Base-by-base conservation (phyloP, 164 flowering plant species). In the Chimonanthus salicifolius region DNA sequence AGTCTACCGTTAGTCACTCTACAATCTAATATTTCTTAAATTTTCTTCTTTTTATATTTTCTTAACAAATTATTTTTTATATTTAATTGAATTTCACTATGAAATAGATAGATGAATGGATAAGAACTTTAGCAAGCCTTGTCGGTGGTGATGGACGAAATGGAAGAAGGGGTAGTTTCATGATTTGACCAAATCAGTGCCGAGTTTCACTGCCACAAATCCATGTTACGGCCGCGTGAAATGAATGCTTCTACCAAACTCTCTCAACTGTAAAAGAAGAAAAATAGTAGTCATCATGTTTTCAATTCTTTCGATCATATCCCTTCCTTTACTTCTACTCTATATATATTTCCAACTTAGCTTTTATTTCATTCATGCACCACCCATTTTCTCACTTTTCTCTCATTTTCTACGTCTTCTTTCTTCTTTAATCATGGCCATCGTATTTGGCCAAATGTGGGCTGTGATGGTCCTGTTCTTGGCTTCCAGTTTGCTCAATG, bases 201-300 rank as follows among this genome's bases (percentile, higher is more conserved):
- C 1, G 9, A 43, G 68, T 21, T 33, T n/a, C 4, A 3, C 2
- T 13, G 2, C 48, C 45, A 2, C 68, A n/a, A 65, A 49, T 63
- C 60, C 58, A 71, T 44, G 18, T 62, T 46, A 11, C 49, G 49
- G 67, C 62, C 78, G 78, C 46, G 78, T 71, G 74, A 58, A 75
- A 49, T 75, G 5, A 75, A 75, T 75, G 78, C 62, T 2, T 9
- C 64, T 10, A 71, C 74, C 78, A 66, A 33, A 71, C 74, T 71
- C 71, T 51, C 73, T 70, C 78, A 70, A 75, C 74, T 47, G 70
- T 70, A 70, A 75, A 71, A 71, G 54, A 63, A 10, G 60, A 4
- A 11, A n/a, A 4, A 54, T 13, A 0, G 9, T 21, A 50, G 69
- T 6, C 69, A 49, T 21, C 77, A 44, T 33, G 65, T 15, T n/a